A percentile compares a stretch with the other conserved stretches of the same genome.
These are phyloP conservation scores for Boletus rufocinnamomeus DNA, from an alignment of 768 basidiomycete species.

Conservation along the genomic window DNA sequence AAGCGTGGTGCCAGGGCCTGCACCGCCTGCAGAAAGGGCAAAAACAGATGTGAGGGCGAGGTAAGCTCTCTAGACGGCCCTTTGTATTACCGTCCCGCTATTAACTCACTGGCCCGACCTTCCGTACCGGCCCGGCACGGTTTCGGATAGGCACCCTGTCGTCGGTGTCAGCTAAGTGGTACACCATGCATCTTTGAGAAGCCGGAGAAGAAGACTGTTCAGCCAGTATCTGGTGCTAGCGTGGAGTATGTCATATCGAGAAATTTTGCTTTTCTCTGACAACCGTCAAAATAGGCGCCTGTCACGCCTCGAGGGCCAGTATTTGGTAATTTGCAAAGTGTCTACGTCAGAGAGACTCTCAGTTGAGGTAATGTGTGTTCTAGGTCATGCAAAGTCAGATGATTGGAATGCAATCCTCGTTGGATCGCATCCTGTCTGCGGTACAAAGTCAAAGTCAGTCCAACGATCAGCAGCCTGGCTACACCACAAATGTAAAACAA, in stretches of 20 bases:
- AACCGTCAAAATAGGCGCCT: constrained; percentile 56
- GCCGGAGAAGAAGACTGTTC: constrained; percentile 81
- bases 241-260: constrained; percentile 60
- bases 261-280: constrained; percentile 19
- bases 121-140: constrained; percentile 72
- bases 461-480: constrained; percentile 31
- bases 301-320: constrained; percentile 83
- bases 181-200: constrained; percentile 86
- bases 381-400: constrained; percentile 93
- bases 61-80: constrained; percentile 46
- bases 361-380: not conserved
- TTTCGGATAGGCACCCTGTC: constrained; percentile 76
- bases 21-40: constrained; percentile 86
- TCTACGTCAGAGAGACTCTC: not conserved
- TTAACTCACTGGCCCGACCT: constrained; percentile 64
- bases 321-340: constrained; percentile 52
- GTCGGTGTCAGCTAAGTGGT: constrained; percentile 82
- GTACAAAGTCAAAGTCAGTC: constrained; percentile 50
- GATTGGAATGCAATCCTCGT: constrained; percentile 90
- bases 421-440: constrained; percentile 78
- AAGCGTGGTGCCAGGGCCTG: constrained; percentile 90
- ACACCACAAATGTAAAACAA: constrained; percentile 16
- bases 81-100: constrained; percentile 45
- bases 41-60: constrained; percentile 93
- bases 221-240: constrained; percentile 59